Evolutionary conservation across 768 basidiomycete genomes (phyloP), one percentile per base, ranked within the genome.

Genomic region (Tricholoma terreum): DNA sequence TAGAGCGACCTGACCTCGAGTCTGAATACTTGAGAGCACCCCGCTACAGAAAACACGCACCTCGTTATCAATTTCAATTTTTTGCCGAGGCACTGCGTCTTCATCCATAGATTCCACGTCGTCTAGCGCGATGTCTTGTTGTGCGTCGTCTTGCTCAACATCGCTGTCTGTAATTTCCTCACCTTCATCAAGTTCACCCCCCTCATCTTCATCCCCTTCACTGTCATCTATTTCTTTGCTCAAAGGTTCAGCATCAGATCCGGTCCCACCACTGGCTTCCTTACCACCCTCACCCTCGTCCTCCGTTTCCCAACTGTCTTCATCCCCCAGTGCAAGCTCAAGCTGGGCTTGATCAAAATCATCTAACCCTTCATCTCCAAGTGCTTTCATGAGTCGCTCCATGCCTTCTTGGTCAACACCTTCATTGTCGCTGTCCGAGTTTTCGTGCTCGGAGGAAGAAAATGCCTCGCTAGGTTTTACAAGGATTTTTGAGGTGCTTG

Each of bases 11-110:
- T 94, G 54, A 19, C 10, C 17, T 19, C 17, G 6, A 52, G 6
- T 31, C 9, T 54, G 38, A 54, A 6, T 4, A 17, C 6, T 9
- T 40, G 21, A 9, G 15, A 21, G 4, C 27, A 43, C 5, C 2
- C 42, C 33, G 48, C 33, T 19, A 21, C 53, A 49, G 31, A 1
- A 30, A 56, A 48, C 30, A 75, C 84, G 46, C 51, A 89, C 93
- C 63, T 81, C 82, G 72, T 95, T 90, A 77, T 95, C 85, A 54
- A 92, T 84, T 62, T 87, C 86, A 46, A 92, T 72, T 76, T 94
- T 95, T 77, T 88, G 87, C 57, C 77, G 78, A n/a, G 89, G 91
- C 27, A 94, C 80, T 1, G 77, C 82, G 65, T 96, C 94, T 55
- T 91, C 89, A 59, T 94, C 90, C 12, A 92, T 77, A 15, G 79